Evolutionary conservation across 495 filamentous ascomycete genomes (phyloP).

Genomic region (Penicillium bovifimosum): DNA sequence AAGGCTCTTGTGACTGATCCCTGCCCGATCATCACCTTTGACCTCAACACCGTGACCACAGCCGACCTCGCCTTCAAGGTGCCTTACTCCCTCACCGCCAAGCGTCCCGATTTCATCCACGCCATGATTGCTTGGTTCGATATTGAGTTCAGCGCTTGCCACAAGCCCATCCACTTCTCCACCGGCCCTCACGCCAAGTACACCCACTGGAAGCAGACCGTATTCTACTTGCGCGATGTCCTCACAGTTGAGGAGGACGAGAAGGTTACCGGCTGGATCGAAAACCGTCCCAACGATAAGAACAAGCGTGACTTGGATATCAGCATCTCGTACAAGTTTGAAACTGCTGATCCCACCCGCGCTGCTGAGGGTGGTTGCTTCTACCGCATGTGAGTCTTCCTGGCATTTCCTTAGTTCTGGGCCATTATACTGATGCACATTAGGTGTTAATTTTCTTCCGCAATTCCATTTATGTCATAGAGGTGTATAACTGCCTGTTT

Average conservation of each 20-base stretch:
- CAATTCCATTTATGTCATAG: slow-evolving; percentile 20
- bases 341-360: slow-evolving; percentile 65
- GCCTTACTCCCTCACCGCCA: slow-evolving; percentile 63
- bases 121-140: slow-evolving; percentile 98
- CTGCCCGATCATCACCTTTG: slow-evolving; percentile 68
- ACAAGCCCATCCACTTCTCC: slow-evolving; percentile 77
- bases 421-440: slow-evolving; percentile 21
- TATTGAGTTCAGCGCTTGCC: slow-evolving; percentile 94
- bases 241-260: slow-evolving; percentile 79
- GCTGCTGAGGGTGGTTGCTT: slow-evolving; percentile 62
- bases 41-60: slow-evolving; percentile 70
- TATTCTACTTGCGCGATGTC: slow-evolving; percentile 81
- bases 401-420: neutral
- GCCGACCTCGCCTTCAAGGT: slow-evolving; percentile 73
- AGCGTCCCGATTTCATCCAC: slow-evolving; percentile 86
- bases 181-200: slow-evolving; percentile 88
- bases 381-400: slow-evolving; percentile 76
- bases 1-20: slow-evolving; percentile 76
- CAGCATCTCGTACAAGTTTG: slow-evolving; percentile 72
- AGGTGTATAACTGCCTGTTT: slow-evolving; percentile 18
- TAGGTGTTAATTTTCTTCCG: slow-evolving; percentile 39
- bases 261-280: slow-evolving; percentile 61
- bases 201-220: slow-evolving; percentile 93
- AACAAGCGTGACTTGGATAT: slow-evolving; percentile 96
- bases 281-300: slow-evolving; percentile 84